Evolutionary conservation across 1,284 basidiomycete genomes (phyloP), one percentile per base, ranked within the genome.

Genomic region (Trichosporon sp.): DNA sequence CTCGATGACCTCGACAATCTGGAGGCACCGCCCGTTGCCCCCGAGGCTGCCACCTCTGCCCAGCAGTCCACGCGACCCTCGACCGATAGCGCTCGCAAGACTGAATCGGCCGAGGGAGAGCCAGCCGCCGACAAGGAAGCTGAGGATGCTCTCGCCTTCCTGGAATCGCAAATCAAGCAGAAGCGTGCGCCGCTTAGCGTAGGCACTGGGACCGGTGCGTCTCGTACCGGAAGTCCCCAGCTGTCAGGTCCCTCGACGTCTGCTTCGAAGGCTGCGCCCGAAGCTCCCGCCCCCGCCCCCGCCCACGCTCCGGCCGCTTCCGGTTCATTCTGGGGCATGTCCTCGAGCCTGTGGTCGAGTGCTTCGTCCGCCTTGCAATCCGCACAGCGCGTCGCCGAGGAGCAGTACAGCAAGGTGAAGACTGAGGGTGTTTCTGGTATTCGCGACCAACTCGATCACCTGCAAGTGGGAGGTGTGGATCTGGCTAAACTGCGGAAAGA

Each of bases 1-100:
- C 89, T 97, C 67, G 92, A 95, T 77, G 92, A 95, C 78, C 90
- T 97, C 64, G 92, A 95, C 79, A 90, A 89, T 47, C 87, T 93
- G 70, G 85, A 88, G 21, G 78, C 74, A 13, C 68, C 64, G 12
- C 63, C 65, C 2, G 62, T 18, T 51, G 23, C 51, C 32, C 23
- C 47, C 2, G 68, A 62, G 8, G n/a, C 66, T 1, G n/a, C 56
- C 18, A 23, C 47, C 23, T 15, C 44, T 3, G 27, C 47, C 21
- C 47, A 51, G 12, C 18, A 32, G 2, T 66, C 71, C 13, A 70
- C 75, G 1, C 70, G 74, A 1, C 67, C 67, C 12, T 76, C 75
- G 2, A 67, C 65, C 2, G 75, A 76, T 42, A 73, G 70, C 13
- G 35, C 62, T 13, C 35, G 34, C 42, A 58, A 72, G 3, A 35